Base-by-base conservation (phyloP, 805 yeast species). In the Lipomyces orientalis region DNA sequence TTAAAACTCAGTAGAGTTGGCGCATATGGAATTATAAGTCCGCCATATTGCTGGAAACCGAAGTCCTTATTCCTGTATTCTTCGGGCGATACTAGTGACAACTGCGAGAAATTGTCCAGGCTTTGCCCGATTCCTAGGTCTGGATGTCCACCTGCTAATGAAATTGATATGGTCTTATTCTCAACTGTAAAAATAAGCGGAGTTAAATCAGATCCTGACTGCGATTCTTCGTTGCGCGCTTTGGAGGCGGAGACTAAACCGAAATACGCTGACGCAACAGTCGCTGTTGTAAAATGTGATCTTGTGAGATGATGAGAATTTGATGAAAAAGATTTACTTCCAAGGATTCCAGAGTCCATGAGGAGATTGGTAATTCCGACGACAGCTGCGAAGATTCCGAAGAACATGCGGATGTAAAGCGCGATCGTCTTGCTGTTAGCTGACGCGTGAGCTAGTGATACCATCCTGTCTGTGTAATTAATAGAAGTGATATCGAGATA, bases 21-120 rank as follows among this genome's bases (percentile, higher is more conserved):
- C 16, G 58, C 62, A 22, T 65, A 65, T 2, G 68, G 64, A 5
- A 65, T 25, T 9, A 58, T 7, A 58, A 61, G 19, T 3, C 67
- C 64, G 56, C 66, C 68, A 43, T 56, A 62, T 35, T 62, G 66
- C 39, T 58, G 29, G n/a, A 35, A 61, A 16, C 33, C 25, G 16
- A 16, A 9, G 9, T 35, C 14, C 31, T 33, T 9, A 10, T 55
- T 31, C 39, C 31, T 31, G 31, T 46, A 56, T 29, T 64, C 67
- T 10, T 31, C 57, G 1, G 66, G 64, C 14, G 60, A 33, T 10
- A 62, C 61, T 8, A 65, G 19, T 10, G 62, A 14, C 12, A 65
- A 14, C 7, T 65, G 62, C 14, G 67, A 43, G 39, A 65, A 65
- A 10, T 35, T 25, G 12, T 55, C 60, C 22, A 65, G 46, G 29